Conservation (phyloP, 805 yeast genomes). For the Hermanozyma aechmeae region DNA sequence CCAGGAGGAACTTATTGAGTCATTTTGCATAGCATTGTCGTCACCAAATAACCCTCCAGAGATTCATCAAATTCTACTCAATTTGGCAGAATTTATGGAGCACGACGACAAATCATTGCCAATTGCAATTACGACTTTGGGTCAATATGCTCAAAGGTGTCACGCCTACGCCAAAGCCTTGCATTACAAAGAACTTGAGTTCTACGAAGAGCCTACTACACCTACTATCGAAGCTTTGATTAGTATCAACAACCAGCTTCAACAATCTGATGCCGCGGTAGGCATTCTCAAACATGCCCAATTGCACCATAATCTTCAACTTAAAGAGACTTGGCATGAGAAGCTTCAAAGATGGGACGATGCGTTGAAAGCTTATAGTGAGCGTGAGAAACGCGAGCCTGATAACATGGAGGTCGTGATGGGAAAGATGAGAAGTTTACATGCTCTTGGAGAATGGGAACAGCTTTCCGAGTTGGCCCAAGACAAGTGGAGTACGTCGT, state of each 20-base stretch:
- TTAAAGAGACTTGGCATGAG: slow-evolving; percentile 97
- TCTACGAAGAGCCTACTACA: slow-evolving; percentile 85
- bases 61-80: slow-evolving; percentile 80
- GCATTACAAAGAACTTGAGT: slow-evolving; percentile 92
- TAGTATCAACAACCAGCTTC: slow-evolving; percentile 86
- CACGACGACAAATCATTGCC: slow-evolving; percentile 94
- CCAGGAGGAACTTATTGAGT: slow-evolving; percentile 80
- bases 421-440: slow-evolving; percentile 97
- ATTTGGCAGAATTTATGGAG: slow-evolving; percentile 93
- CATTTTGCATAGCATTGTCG: slow-evolving; percentile 78
- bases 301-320: slow-evolving; percentile 78
- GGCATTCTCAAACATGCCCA: slow-evolving; percentile 95
- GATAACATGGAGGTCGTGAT: slow-evolving; percentile 80
- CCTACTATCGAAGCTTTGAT: slow-evolving; percentile 88
- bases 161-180: slow-evolving; percentile 97
- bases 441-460: slow-evolving; percentile 99
- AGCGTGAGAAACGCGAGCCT: slow-evolving; percentile 55
- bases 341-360: slow-evolving; percentile 97
- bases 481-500: slow-evolving; percentile 71
- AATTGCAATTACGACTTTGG: slow-evolving; percentile 79
- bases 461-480: slow-evolving; percentile 77
- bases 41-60: slow-evolving; percentile 94
- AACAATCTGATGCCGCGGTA: slow-evolving; percentile 95
- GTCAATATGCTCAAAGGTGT: slow-evolving; percentile 87
- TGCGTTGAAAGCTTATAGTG: slow-evolving; percentile 83